A percentile compares a stretch with the other conserved stretches of the same genome.
Conservation (phyloP, 2,329 filamentous ascomycete genomes). For the Cladorrhinum sp. region DNA sequence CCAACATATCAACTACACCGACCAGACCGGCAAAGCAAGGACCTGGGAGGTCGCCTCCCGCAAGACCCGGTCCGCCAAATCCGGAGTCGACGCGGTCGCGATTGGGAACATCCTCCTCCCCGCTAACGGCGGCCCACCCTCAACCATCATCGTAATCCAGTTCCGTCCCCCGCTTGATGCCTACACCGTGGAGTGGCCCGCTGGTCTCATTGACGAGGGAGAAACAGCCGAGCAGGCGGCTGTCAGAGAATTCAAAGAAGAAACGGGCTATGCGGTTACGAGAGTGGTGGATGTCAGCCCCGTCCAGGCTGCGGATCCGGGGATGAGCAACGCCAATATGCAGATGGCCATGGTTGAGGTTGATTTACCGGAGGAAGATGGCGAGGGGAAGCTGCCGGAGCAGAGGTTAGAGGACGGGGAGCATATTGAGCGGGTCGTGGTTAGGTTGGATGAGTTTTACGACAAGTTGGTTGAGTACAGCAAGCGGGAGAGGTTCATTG, state of each 20-base stretch:
- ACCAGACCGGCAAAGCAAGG: conserved; percentile 51
- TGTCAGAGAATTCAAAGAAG: conserved; percentile 52
- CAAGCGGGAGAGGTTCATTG: conserved; percentile 47
- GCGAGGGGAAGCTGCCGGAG: conserved; percentile 49
- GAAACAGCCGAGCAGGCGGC: conserved; percentile 52
- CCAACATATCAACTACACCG: conserved; percentile 55
- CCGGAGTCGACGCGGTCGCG: conserved; percentile 59
- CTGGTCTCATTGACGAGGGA: conserved; percentile 50
- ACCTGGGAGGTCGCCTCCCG: conserved; percentile 61
- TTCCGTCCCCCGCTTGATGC: conserved; percentile 51
- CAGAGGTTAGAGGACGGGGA: conserved; percentile 60
- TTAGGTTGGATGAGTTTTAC: conserved; percentile 56
- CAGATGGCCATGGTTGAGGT: conserved; percentile 58
- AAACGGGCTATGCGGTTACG: conserved; percentile 54
- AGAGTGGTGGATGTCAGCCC: conserved; percentile 47
- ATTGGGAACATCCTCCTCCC: conserved; percentile 58
- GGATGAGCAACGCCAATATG: conserved; percentile 57
- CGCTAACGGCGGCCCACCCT: conserved; percentile 39
- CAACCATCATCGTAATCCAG: conserved; percentile 52
- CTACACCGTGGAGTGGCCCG: conserved; percentile 53
- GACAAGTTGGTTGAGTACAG: conserved; percentile 48
- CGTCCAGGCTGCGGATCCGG: conserved; percentile 55
- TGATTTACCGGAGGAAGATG: conserved; percentile 34
- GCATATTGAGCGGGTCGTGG: conserved; percentile 58
- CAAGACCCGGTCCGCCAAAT: conserved; percentile 47